Conservation (phyloP, 1,284 basidiomycete species). For the Malassezia dermatis region DNA sequence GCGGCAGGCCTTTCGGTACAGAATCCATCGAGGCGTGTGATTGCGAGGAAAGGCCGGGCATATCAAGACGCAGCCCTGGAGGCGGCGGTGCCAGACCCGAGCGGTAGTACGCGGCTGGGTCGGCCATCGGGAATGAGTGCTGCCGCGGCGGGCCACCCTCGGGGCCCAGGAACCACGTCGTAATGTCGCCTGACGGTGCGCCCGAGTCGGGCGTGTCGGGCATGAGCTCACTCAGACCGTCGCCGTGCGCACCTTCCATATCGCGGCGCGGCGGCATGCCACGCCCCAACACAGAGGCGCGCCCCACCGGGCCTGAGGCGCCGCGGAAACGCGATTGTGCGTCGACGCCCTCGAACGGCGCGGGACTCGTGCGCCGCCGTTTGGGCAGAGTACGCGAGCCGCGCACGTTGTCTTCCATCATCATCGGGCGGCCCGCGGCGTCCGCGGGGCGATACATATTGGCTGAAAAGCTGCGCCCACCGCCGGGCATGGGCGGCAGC, state of each 20-base stretch:
- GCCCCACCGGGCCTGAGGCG: background rate
- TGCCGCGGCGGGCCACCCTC: slow-evolving; percentile 7
- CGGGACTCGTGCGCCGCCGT: slow-evolving; percentile 14
- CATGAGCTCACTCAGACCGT: slow-evolving; percentile 7
- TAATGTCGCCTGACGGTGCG: slow-evolving; percentile 1
- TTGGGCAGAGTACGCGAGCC: slow-evolving; percentile 5
- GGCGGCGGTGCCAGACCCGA: slow-evolving; percentile 1
- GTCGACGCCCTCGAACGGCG: slow-evolving; percentile 11
- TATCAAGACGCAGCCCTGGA: slow-evolving; percentile 11
- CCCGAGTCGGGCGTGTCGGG: background rate
- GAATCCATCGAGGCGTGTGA: slow-evolving; percentile 1
- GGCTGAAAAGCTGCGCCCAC: background rate
- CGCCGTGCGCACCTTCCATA: slow-evolving; percentile 1
- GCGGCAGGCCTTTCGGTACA: slow-evolving; percentile 3
- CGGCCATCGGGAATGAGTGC: slow-evolving; percentile 8
- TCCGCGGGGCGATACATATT: slow-evolving; percentile 9
- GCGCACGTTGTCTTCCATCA: slow-evolving; percentile 8
- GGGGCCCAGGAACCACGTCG: slow-evolving; percentile 15
- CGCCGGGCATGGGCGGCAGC: slow-evolving; percentile 2
- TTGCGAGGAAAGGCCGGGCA: slow-evolving; percentile 6
- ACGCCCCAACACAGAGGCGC: background rate
- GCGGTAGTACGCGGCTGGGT: slow-evolving; percentile 15
- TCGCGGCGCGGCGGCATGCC: slow-evolving; percentile 12
- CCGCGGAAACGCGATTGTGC: slow-evolving; percentile 9
- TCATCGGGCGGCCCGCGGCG: slow-evolving; percentile 5